These are phyloP conservation scores for Entophlyctis luteolus DNA, from an alignment of 192 early-diverging fungal species.

Conservation along the genomic window DNA sequence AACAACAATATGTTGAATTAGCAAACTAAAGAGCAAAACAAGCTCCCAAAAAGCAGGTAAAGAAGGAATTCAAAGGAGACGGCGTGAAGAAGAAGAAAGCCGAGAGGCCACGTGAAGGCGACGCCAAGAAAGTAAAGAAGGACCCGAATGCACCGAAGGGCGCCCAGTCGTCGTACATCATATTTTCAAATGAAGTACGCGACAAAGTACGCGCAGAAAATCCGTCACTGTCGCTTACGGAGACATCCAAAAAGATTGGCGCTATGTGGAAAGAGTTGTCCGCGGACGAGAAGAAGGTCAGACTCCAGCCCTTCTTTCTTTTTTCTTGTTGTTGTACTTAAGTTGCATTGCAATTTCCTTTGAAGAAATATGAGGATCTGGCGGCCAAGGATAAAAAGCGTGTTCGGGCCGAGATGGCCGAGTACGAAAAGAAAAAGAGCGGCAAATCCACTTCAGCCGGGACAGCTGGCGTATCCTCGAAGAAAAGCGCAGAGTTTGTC, in stretches of 20 bases:
- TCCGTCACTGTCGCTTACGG: slow-evolving; percentile 51
- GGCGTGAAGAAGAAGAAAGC: slow-evolving; percentile 23
- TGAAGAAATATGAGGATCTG: slow-evolving; percentile 40
- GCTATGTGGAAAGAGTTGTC: slow-evolving; percentile 62
- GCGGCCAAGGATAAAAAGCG: slow-evolving; percentile 41
- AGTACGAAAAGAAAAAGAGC: slow-evolving; percentile 15
- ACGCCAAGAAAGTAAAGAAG: slow-evolving; percentile 67
- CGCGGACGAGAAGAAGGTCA: slow-evolving; percentile 55
- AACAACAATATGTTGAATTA: slow-evolving; percentile 1
- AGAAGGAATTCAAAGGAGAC: too few species aligned
- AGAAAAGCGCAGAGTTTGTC: slow-evolving; percentile 11
- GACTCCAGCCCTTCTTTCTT: neutral
- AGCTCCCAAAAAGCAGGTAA: slow-evolving; percentile 13
- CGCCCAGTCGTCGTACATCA: slow-evolving; percentile 77
- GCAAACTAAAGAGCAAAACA: neutral
- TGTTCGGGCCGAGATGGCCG: slow-evolving; percentile 39
- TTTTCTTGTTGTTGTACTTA: neutral
- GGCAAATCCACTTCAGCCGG: neutral
- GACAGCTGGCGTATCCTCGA: neutral
- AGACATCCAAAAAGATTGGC: slow-evolving; percentile 71
- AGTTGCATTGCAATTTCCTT: neutral
- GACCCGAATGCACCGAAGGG: slow-evolving; percentile 82
- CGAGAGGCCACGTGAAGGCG: slow-evolving; percentile 18
- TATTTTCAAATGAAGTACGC: slow-evolving; percentile 79
- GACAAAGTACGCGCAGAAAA: slow-evolving; percentile 64